Evolutionary conservation across 169 alveolate species (phyloP).

Genomic region (Besnoitia besnoiti): DNA sequence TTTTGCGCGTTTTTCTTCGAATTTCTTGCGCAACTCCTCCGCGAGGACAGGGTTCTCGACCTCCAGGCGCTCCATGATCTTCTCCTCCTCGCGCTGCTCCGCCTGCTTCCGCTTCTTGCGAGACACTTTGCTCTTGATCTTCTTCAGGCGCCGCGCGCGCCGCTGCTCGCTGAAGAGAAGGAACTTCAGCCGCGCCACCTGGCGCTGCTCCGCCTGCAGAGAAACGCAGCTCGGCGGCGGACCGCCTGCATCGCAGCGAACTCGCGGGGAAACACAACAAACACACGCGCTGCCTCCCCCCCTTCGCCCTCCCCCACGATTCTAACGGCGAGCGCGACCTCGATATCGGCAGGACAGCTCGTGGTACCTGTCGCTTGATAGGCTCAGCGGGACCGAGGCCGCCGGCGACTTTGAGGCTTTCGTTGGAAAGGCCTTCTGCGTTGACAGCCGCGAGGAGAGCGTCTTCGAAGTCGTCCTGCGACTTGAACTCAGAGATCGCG

Average conservation of each 20-base stretch:
- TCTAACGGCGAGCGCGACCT: too few relatives aligned
- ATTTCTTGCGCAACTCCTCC: conserved; percentile 55
- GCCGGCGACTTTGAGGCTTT: background rate
- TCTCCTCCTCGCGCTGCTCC: conserved; percentile 63
- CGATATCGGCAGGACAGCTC: too few relatives aligned
- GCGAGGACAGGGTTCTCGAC: conserved; percentile 70
- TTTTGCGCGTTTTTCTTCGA: conserved; percentile 69
- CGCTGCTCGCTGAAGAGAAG: conserved; percentile 68
- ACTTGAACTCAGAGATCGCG: background rate
- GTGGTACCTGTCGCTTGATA: conserved; percentile 22
- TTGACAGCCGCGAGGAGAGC: conserved; percentile 36
- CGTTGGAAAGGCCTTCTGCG: conserved; percentile 14
- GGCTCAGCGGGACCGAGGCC: conserved; percentile 20
- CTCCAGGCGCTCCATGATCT: conserved; percentile 67
- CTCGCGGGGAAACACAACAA: too few relatives aligned
- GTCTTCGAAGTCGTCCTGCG: conserved; percentile 32
- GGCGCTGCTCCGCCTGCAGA: conserved; percentile 63
- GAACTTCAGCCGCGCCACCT: conserved; percentile 67
- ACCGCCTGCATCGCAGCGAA: too few relatives aligned
- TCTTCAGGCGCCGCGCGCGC: conserved; percentile 56
- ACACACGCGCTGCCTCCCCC: too few relatives aligned
- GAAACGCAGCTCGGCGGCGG: too few relatives aligned
- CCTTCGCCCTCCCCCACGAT: too few relatives aligned
- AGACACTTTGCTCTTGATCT: conserved; percentile 59
- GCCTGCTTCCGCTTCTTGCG: conserved; percentile 55